Evolutionary conservation across 148 eudicot species (phyloP), one percentile per base, ranked within the genome.

Genomic region (Vaccinium myrtillus): DNA sequence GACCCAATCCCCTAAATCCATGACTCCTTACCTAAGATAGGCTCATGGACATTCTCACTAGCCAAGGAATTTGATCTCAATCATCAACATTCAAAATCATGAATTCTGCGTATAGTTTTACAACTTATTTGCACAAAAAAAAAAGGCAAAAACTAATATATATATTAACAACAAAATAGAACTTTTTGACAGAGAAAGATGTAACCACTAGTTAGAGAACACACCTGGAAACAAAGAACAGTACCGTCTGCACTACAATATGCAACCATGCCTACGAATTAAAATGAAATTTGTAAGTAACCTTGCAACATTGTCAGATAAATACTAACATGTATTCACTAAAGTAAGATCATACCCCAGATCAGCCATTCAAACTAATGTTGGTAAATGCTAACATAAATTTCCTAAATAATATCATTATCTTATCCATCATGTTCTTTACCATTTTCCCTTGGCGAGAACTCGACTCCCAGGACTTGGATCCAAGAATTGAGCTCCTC

Each of bases 231-330:
- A 82, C 89, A 91, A 74, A 92, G 87, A 75, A 90, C 92, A 71
- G 88, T 91, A 73, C 99, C 99, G 87, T 95, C 97, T 58, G 93
- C 92, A 78, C 95, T 81, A 78, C 98, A 97, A 85, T 97, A 97
- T 82, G 99, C 98, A 85, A 91, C 99, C 90, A 91, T 85, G 63
- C 99, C 99, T 95, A 73, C 49, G 67, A 78, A 67, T 78, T 53
- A 69, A 75, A 27, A 82, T 25, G 77, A 82, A 81, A 82, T 49
- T 50, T 69, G 77, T 70, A 48, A 82, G 53, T 23, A 46, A 30
- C 32, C 81, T 13, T n/a, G 59, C 58, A 54, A 54, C 15, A 12
- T 54, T 54, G 14, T 54, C 11, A 54, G 46, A 4, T 43, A 43
- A 43, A 43, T 43, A 43, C 46, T 43, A 43, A 43, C 43, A 39